A percentile compares a stretch with the other conserved stretches of the same genome.
These are phyloP conservation scores for Ganoderma multipileum DNA, from an alignment of 1,284 basidiomycete species.

Conservation along the genomic window DNA sequence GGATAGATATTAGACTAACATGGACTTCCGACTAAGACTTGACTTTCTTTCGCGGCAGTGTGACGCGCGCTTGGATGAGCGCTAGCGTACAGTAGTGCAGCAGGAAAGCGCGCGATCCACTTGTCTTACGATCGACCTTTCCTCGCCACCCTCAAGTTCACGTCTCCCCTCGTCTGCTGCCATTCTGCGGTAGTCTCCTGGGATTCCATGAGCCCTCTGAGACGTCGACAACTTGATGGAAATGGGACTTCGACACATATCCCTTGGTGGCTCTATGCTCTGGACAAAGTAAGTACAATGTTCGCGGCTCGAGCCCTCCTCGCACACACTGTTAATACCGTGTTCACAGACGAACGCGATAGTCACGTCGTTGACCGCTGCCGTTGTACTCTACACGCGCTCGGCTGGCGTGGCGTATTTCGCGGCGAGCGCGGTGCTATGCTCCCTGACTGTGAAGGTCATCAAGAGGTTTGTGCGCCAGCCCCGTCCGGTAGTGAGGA, in stretches of 20 bases:
- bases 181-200: background rate
- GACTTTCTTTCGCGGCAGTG: too few species aligned
- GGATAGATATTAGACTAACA: too few species aligned
- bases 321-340: slow-evolving; percentile 7
- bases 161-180: too few species aligned
- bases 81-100: too few species aligned
- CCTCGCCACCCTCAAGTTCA: too few species aligned
- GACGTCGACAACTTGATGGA: too few species aligned
- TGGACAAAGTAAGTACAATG: slow-evolving; percentile 24
- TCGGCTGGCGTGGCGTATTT: slow-evolving; percentile 78
- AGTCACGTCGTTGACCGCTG: slow-evolving; percentile 66
- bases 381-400: slow-evolving; percentile 67
- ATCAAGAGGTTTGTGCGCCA: slow-evolving; percentile 75
- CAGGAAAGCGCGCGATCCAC: too few species aligned
- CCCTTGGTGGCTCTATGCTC: slow-evolving; percentile 27
- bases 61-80: too few species aligned
- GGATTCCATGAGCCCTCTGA: background rate
- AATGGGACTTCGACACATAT: background rate
- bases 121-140: too few species aligned
- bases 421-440: slow-evolving; percentile 65
- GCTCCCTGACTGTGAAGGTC: slow-evolving; percentile 70
- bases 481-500: slow-evolving; percentile 64
- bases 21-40: too few species aligned
- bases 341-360: slow-evolving; percentile 41
- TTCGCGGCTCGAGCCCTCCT: background rate